Percentiles rank a stretch among this genome's conserved stretches.
phyloP scores from a whole-genome alignment of 192 early-diverging fungal genomes.

The Dimargaris cristalligena region DNA sequence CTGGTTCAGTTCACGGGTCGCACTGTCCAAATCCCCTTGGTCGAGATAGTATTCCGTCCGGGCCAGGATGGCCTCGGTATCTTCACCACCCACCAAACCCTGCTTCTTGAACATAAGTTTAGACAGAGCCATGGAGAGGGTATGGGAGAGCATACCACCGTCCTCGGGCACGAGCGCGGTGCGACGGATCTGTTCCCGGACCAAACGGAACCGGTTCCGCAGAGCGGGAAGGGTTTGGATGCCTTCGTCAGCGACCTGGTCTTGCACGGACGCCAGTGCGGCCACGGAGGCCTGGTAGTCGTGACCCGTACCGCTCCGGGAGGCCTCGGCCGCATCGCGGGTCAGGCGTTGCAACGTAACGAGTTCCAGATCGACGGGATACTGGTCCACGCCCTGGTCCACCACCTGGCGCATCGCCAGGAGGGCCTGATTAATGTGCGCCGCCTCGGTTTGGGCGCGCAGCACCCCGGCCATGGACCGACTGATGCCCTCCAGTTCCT shows the following conservation, averaged over 20 bases:
- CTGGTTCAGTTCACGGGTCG: constrained; percentile 83
- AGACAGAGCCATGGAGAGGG: constrained; percentile 49
- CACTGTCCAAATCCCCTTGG: constrained; percentile 65
- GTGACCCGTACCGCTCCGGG: too few relatives aligned
- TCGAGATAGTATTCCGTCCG: constrained; percentile 57
- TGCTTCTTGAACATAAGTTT: constrained; percentile 68
- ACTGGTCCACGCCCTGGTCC: constrained; percentile 16
- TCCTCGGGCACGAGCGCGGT: constrained; percentile 74
- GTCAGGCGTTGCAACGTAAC: constrained; percentile 32
- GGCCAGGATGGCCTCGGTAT: constrained; percentile 70
- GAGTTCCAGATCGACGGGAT: constrained; percentile 59
- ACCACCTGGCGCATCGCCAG: background rate
- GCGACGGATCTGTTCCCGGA: constrained; percentile 49
- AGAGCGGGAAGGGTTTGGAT: constrained; percentile 47
- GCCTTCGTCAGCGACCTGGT: constrained; percentile 36
- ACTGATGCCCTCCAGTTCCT: constrained; percentile 51
- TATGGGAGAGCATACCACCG: constrained; percentile 72
- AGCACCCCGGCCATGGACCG: constrained; percentile 42
- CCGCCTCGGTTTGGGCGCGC: constrained; percentile 4
- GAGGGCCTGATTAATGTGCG: constrained; percentile 7
- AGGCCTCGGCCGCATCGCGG: constrained; percentile 27
- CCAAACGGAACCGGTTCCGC: constrained; percentile 45
- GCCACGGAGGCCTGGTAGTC: constrained; percentile 32
- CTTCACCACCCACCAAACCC: constrained; percentile 68
- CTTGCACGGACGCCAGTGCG: constrained; percentile 44